Conservation (phyloP, 73 alveolate genomes). For the Stentor coeruleus region DNA sequence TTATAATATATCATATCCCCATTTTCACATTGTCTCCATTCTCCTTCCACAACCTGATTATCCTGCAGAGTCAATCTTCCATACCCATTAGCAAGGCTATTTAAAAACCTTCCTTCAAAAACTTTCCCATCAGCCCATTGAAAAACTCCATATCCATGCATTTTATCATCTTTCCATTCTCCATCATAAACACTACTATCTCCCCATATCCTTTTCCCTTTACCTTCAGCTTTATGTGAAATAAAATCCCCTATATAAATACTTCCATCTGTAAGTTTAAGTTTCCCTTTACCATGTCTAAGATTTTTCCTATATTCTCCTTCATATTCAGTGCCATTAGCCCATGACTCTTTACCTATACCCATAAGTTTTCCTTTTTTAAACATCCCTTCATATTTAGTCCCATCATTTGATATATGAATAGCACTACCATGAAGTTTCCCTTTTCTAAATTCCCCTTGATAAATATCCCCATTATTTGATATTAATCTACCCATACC, state of each 20-base stretch:
- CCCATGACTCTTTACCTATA: background rate
- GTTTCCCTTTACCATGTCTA: constrained; percentile 8
- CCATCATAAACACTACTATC: constrained; percentile 8
- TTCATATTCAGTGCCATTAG: background rate
- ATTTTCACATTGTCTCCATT: no score
- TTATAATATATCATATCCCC: no score
- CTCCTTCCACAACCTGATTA: background rate
- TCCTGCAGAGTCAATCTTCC: constrained; percentile 6
- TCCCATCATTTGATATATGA: background rate
- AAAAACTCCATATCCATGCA: constrained; percentile 24
- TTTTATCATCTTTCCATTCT: constrained; percentile 1
- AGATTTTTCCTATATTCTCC: background rate
- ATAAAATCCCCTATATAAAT: background rate
- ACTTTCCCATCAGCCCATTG: constrained; percentile 15
- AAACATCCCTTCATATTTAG: background rate
- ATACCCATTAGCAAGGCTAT: background rate
- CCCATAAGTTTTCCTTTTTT: background rate
- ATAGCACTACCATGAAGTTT: background rate
- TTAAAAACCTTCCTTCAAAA: background rate
- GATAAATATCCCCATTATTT: background rate
- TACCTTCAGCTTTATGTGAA: background rate
- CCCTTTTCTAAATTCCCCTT: background rate
- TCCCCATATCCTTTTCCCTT: background rate
- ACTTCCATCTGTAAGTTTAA: constrained; percentile 16
- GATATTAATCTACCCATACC: constrained; percentile 36